phyloP scores from a whole-genome alignment of 1,284 basidiomycete species.

The Porogramme epimiltina region DNA sequence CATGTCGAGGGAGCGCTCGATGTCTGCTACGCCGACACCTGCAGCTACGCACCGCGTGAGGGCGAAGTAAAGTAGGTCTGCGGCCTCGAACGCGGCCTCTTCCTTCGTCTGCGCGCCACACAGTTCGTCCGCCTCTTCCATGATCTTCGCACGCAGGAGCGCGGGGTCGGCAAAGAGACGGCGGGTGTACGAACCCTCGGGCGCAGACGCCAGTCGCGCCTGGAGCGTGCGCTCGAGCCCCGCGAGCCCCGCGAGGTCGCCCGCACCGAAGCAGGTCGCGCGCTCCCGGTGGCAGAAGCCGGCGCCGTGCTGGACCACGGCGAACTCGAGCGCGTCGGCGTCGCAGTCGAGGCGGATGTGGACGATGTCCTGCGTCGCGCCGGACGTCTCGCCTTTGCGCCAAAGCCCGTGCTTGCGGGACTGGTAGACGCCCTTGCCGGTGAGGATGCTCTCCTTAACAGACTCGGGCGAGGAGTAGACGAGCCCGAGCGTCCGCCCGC shows the following conservation, averaged over 20 bases:
- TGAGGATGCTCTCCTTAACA: slow-evolving; percentile 84
- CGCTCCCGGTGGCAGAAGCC: slow-evolving; percentile 95
- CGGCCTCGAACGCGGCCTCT: slow-evolving; percentile 95
- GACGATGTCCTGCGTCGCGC: slow-evolving; percentile 89
- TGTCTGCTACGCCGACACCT: slow-evolving; percentile 84
- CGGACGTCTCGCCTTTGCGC: slow-evolving; percentile 97
- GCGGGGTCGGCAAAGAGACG: slow-evolving; percentile 84
- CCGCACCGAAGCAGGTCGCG: slow-evolving; percentile 81
- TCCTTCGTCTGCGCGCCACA: slow-evolving; percentile 83
- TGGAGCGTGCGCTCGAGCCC: slow-evolving; percentile 84
- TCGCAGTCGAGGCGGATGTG: slow-evolving; percentile 92
- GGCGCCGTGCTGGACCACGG: slow-evolving; percentile 86
- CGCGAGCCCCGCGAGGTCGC: slow-evolving; percentile 69
- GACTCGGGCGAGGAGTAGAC: slow-evolving; percentile 96
- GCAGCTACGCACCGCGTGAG: slow-evolving; percentile 85
- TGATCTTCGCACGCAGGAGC: slow-evolving; percentile 90
- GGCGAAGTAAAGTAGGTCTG: slow-evolving; percentile 95
- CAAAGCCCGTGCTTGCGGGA: slow-evolving; percentile 96
- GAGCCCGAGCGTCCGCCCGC: slow-evolving; percentile 84
- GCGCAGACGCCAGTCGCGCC: slow-evolving; percentile 75
- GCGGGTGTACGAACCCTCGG: slow-evolving; percentile 91
- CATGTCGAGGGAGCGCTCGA: slow-evolving; percentile 83
- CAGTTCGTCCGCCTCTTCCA: slow-evolving; percentile 98
- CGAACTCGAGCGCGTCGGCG: slow-evolving; percentile 89
- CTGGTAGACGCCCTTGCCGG: slow-evolving; percentile 94